Evolutionary conservation across 371 early-diverging fungal species (phyloP), one percentile per base, ranked within the genome.

Genomic region (Batkoa obscura): DNA sequence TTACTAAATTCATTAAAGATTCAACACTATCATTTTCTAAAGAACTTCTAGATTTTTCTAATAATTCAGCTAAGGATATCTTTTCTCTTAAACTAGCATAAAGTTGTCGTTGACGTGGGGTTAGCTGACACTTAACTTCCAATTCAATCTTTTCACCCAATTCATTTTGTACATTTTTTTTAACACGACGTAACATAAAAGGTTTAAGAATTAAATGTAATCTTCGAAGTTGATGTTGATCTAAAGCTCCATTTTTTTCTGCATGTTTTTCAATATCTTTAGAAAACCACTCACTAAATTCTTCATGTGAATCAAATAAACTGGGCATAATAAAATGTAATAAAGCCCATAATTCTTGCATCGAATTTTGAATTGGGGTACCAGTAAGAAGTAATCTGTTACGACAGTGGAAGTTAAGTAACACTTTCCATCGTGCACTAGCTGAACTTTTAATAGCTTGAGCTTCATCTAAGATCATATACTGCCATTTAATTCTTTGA

Each of bases 311-410:
- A 66, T 97, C 95, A 61, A 97, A 97, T 23, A 95, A 70, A 9
- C 88, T 90, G 0, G 98, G 98, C 96, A 95, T 97, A 59, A 97
- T 97, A 67, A 97, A 97, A 66, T 97, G 94, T 34, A 97, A 73
- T 50, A 97, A 67, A 2, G 98, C 90, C 98, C 98, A 97, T 42
- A 97, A 67, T 69, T 95, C 96, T 68, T 86, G 86, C 88, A 97
- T 89, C 51, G 83, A 85, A 69, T 97, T 95, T 67, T 97, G 98
- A 52, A 97, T 90, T 2, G 98, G 98, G 6, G 98, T 97, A 63
- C 98, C 98, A 5, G 95, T 94, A 31, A 97, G 68, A 41, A 98
- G 68, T 31, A 94, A 69, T 54, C 97, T 80, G 63, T 93, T 96
- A 59, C 93, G 83, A 59, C 89, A 84, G 61, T 88, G 86, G 64